Base-by-base conservation (phyloP, 1,139 yeast species). In the Taiozyma sp. region DNA sequence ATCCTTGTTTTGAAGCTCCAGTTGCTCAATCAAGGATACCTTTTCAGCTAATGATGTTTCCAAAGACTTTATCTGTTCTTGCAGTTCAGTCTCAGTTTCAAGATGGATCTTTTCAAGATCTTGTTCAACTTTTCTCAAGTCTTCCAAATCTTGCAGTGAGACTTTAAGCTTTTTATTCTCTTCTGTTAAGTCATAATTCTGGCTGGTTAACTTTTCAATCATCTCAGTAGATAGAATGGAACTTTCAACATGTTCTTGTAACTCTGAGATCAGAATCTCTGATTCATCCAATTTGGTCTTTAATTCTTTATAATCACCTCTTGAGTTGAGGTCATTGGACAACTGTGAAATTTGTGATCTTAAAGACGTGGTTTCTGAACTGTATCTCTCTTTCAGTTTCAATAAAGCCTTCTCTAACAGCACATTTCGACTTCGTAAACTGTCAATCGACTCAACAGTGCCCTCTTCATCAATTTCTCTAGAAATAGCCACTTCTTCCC, bases 71-170 rank as follows among this genome's bases (percentile, higher is more conserved):
- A 84, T 67, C 30, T 81, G 80, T 6, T 63, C 58, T 29, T 70
- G 66, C 26, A 84, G 69, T 47, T 82, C 85, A n/a, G 62, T 59
- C 56, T 84, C 89, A 1, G 81, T 72, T n/a, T 73, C 75, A 1
- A 65, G 53, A 54, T 81, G 87, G 46, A 72, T 72, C 14, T 73
- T 76, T 53, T 86, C 93, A n/a, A 88, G 68, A 55, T 83, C 84
- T 49, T 73, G 77, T 52, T 82, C 85, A 19, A 87, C 66, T 44
- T 76, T 80, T 53, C 78, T 81, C 24, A 86, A 64, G 50, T 82
- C 83, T 47, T 78, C 83, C 41, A 85, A 69, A 53, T 87, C 90
- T 6, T 71, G 71, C 1, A 85, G 69, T 0, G 79, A 73, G 2
- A 55, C 62, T 44, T 72, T 67, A 41, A 83, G 66, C 19, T 62